Evolutionary conservation across 768 basidiomycete species (phyloP).

Genomic region (Coprinopsis sp.): DNA sequence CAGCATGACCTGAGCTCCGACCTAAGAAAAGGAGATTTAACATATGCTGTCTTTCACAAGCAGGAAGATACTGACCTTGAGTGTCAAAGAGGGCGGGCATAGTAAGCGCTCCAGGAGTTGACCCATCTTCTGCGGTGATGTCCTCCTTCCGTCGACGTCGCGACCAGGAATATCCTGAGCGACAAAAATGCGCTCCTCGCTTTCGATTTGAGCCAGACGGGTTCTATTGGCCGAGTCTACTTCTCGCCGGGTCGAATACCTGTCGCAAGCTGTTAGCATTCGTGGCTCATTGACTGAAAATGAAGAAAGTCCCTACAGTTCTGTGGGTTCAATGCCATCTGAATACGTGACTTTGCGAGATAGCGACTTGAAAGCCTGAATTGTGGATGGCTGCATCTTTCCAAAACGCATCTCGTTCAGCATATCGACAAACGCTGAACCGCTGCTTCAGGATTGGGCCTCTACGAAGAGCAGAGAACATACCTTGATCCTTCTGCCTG

Average conservation of each 20-base stretch:
- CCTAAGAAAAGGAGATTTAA: conserved; percentile 27
- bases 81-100: conserved; percentile 38
- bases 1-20: conserved; percentile 85
- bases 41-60: conserved; percentile 3
- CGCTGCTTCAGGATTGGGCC: background rate
- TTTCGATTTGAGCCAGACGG: conserved; percentile 43
- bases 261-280: conserved; percentile 18
- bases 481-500: conserved; percentile 80
- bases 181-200: conserved; percentile 32
- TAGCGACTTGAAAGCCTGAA: conserved; percentile 49
- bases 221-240: conserved; percentile 65
- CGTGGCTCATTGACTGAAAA: background rate
- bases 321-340: conserved; percentile 78
- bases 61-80: conserved; percentile 37
- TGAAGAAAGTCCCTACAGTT: conserved; percentile 47
- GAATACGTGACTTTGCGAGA: conserved; percentile 53
- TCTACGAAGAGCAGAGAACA: background rate
- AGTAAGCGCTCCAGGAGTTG: conserved; percentile 57
- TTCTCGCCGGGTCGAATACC: conserved; percentile 66
- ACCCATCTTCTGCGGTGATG: conserved; percentile 35
- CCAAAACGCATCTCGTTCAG: conserved; percentile 87
- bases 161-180: conserved; percentile 43
- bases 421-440: conserved; percentile 71
- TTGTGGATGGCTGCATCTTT: conserved; percentile 38
- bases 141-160: conserved; percentile 37